phyloP scores from a whole-genome alignment of 352 stramenopile species.

The Chloridella minuta region DNA sequence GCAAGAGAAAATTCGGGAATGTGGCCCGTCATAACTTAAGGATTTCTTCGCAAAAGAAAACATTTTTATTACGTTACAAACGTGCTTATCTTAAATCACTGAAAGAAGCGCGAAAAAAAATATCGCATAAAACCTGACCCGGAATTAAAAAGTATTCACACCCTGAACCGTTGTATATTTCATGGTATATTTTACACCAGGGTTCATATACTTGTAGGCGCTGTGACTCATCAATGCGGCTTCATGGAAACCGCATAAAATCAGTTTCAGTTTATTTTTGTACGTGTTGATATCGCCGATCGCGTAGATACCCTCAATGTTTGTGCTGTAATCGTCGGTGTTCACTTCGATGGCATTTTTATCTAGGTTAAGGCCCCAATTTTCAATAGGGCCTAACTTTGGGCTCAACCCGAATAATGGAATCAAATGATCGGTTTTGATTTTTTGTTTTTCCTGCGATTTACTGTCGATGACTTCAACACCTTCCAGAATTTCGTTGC shows the following conservation, averaged over 20 bases:
- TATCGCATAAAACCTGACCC: too few relatives aligned
- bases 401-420: background rate
- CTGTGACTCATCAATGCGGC: background rate
- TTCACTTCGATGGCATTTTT: background rate
- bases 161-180: background rate
- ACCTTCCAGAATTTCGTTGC: background rate
- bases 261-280: constrained; percentile 1
- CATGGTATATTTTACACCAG: background rate
- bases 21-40: too few relatives aligned
- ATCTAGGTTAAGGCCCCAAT: background rate
- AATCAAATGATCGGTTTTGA: background rate
- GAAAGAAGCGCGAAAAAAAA: too few relatives aligned
- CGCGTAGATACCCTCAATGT: background rate
- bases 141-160: background rate
- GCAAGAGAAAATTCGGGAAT: too few relatives aligned
- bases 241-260: background rate
- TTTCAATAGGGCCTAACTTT: background rate
- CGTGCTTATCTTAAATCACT: too few relatives aligned
- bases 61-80: too few relatives aligned
- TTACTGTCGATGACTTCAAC: background rate
- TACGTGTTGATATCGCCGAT: background rate
- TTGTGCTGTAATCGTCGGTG: background rate
- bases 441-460: background rate
- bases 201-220: constrained; percentile 3
- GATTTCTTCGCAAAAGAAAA: too few relatives aligned